Conservation (phyloP, 2,329 filamentous ascomycete genomes). For the Fusarium longipes region DNA sequence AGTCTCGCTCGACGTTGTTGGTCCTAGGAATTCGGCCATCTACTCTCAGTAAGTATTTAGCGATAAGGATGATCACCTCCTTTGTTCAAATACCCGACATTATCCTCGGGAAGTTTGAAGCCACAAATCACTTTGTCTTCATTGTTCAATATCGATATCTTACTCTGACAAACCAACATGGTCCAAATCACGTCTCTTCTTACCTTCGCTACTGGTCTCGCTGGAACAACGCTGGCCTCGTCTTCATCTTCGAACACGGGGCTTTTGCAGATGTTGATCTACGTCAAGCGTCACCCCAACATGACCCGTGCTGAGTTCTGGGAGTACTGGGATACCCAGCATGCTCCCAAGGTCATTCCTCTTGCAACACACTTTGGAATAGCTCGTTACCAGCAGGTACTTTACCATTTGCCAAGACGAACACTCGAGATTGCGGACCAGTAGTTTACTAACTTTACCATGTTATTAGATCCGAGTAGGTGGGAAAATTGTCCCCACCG, state of each 20-base stretch:
- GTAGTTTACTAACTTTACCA: neutral
- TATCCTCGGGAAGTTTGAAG: neutral
- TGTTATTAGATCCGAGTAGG: slow-evolving; percentile 41
- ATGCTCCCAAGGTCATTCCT: slow-evolving; percentile 47
- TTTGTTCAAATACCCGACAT: slow-evolving; percentile 48
- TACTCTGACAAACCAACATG: neutral
- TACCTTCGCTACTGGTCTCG: neutral
- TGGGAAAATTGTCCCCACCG: slow-evolving; percentile 44
- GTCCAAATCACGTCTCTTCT: slow-evolving; percentile 20
- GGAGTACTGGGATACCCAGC: slow-evolving; percentile 48
- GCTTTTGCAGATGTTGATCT: slow-evolving; percentile 46
- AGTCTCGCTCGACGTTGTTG: neutral
- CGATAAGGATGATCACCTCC: slow-evolving; percentile 36
- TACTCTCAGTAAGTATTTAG: neutral
- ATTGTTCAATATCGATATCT: neutral
- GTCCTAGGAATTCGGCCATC: neutral
- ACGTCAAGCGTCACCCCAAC: slow-evolving; percentile 46
- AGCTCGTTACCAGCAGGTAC: slow-evolving; percentile 44
- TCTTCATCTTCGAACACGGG: slow-evolving; percentile 56
- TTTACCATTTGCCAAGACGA: neutral
- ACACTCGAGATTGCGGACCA: no score
- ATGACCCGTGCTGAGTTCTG: slow-evolving; percentile 46
- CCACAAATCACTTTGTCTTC: neutral
- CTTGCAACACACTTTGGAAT: slow-evolving; percentile 46
- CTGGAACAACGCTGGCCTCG: neutral